phyloP scores from a whole-genome alignment of 495 filamentous ascomycete species.

The Talaromyces borbonicus region DNA sequence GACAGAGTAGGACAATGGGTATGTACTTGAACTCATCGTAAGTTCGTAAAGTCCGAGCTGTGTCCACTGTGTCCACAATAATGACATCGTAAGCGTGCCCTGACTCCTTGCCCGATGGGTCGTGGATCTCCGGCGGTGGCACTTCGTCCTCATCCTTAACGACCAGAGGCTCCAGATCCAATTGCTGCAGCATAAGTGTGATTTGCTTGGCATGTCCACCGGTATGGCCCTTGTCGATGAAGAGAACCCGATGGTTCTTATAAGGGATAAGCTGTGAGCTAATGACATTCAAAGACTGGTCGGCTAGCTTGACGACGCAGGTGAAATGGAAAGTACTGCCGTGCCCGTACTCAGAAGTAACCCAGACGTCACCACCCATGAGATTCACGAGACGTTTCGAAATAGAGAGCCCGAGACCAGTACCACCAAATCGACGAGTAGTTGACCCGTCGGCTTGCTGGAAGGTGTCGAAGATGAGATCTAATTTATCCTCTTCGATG shows the following conservation, averaged over 20 bases:
- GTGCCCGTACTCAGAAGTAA: conserved; percentile 84
- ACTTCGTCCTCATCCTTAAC: conserved; percentile 55
- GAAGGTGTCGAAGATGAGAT: conserved; percentile 98
- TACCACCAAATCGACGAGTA: conserved; percentile 93
- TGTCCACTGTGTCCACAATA: conserved; percentile 89
- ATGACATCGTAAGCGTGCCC: conserved; percentile 85
- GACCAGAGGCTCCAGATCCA: conserved; percentile 75
- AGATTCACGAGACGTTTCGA: conserved; percentile 91
- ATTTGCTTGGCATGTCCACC: conserved; percentile 64
- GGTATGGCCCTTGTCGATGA: conserved; percentile 89
- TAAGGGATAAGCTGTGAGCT: conserved; percentile 80
- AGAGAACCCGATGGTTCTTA: conserved; percentile 78
- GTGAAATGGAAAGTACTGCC: conserved; percentile 98
- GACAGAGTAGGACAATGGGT: conserved; percentile 87
- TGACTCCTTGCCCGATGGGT: conserved; percentile 45
- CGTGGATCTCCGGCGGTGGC: conserved; percentile 49
- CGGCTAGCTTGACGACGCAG: conserved; percentile 80
- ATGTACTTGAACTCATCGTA: conserved; percentile 97
- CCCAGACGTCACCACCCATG: conserved; percentile 98
- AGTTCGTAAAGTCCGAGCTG: conserved; percentile 70
- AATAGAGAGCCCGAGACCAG: conserved; percentile 90
- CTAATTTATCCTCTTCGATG: conserved; percentile 90
- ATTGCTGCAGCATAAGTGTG: conserved; percentile 63
- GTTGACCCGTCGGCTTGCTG: conserved; percentile 98
- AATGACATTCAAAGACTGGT: conserved; percentile 71